A percentile compares a stretch with the other conserved stretches of the same genome.
Evolutionary conservation across 352 stramenopile genomes (phyloP).

Genomic region (Phytophthora sansomeana): DNA sequence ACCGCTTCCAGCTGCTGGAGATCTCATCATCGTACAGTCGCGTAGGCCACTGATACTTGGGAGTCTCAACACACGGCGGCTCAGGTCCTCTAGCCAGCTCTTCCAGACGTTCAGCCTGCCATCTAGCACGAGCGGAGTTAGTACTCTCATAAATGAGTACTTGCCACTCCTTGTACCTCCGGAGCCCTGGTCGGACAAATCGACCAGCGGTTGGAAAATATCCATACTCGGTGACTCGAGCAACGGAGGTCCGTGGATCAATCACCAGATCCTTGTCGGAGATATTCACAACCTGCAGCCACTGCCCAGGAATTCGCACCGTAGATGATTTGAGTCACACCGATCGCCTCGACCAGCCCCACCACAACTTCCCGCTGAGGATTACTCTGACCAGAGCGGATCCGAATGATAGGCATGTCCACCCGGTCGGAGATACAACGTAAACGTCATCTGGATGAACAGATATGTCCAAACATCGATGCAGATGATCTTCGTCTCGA

Average conservation of each 20-base stretch:
- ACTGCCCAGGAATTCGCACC: neutral
- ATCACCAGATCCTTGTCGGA: neutral
- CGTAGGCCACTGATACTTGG: too few relatives aligned
- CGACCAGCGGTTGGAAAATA: neutral
- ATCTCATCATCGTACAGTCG: too few relatives aligned
- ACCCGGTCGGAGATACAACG: neutral
- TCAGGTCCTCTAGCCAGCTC: too few relatives aligned
- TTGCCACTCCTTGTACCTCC: neutral
- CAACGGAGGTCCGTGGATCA: neutral
- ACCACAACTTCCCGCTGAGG: neutral
- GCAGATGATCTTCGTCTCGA: too few relatives aligned
- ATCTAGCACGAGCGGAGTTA: too few relatives aligned
- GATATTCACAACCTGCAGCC: neutral
- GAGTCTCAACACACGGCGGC: too few relatives aligned
- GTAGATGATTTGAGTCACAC: slow-evolving; percentile 1
- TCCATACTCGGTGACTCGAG: neutral
- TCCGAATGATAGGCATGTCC: neutral
- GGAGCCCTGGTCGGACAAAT: neutral
- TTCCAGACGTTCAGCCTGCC: too few relatives aligned
- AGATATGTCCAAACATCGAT: slow-evolving; percentile 19
- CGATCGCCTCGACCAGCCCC: neutral
- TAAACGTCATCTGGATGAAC: neutral
- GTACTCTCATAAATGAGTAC: neutral
- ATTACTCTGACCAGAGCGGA: neutral
- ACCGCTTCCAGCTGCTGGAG: too few relatives aligned